Evolutionary conservation across 1,139 yeast species (phyloP), one percentile per base, ranked within the genome.

Genomic region (Blastobotrys niveus): DNA sequence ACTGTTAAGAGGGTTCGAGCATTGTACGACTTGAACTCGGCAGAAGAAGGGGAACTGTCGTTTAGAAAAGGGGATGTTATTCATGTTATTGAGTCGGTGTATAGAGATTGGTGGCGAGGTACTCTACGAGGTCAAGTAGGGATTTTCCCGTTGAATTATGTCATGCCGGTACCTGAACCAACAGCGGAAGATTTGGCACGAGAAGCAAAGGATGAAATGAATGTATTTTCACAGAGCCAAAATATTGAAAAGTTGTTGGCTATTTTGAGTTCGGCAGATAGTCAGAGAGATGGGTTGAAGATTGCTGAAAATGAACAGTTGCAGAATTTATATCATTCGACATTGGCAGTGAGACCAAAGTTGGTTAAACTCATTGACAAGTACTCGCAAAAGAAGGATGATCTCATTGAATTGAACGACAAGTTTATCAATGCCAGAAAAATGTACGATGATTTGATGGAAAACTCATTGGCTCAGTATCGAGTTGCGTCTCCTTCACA

Each of bases 51-150:
- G n/a, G 74, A 71, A 52, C 57, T 70, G 38, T 59, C 70, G 8
- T 71, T 70, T 55, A 54, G 59, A 49, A 47, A 60, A 46, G 68
- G 72, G 40, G 66, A 64, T 53, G 48, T 68, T 31, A 89, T 91
- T 40, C 82, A 83, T 1, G 95, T 91, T 1, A 73, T 89, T 40
- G 97, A 88, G 57, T 76, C 85, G 15, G 95, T 85, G 5, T 88
- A 88, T 63, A 74, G 87, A 50, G 97, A 91, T 61, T 91, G 98
- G 98, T 86, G 96, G 84, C 74, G 87, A 54, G 98, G 98, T 4
- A 78, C 91, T 4, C 67, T 89, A 42, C 73, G 77, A 47, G 96
- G 96, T 0, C 74, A 73, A 46, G 72, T 79, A 38, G 98, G 98
- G 24, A 82, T 91, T n/a, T 88, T 91, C 65, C 98, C 98, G 0